Conservation (phyloP, 495 filamentous ascomycete genomes). For the Aspergillus nanangensis region DNA sequence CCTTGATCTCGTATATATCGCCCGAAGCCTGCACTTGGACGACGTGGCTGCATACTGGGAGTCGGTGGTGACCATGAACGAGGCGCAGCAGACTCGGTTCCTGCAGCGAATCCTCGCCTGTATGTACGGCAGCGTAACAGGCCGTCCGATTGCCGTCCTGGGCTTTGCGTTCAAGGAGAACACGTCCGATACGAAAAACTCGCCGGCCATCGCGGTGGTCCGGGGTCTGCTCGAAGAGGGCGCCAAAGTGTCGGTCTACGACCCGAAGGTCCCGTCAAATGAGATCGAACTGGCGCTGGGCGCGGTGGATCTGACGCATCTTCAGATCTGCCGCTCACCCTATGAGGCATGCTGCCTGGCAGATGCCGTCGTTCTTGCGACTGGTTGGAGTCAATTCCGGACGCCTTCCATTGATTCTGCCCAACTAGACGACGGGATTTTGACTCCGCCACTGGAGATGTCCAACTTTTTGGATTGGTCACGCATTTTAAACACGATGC, state of each 20-base stretch:
- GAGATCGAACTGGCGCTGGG: slow-evolving; percentile 30
- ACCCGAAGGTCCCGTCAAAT: slow-evolving; percentile 55
- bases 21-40: slow-evolving; percentile 57
- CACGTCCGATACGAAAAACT: slow-evolving; percentile 69
- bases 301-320: slow-evolving; percentile 2
- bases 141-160: slow-evolving; percentile 66
- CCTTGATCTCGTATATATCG: slow-evolving; percentile 68
- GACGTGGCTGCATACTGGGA: slow-evolving; percentile 74
- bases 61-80: slow-evolving; percentile 66
- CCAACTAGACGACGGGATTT: not conserved
- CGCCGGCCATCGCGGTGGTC: slow-evolving; percentile 62
- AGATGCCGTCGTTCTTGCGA: slow-evolving; percentile 28
- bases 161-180: slow-evolving; percentile 78
- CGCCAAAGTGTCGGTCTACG: slow-evolving; percentile 62
- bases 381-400: slow-evolving; percentile 25
- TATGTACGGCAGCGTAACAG: slow-evolving; percentile 60
- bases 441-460: not conserved
- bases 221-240: slow-evolving; percentile 56
- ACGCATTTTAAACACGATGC: slow-evolving; percentile 47
- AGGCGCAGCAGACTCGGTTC: slow-evolving; percentile 66
- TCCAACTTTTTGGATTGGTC: slow-evolving; percentile 42
- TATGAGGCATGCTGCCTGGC: slow-evolving; percentile 32
- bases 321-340: slow-evolving; percentile 6
- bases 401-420: not conserved
- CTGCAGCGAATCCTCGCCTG: slow-evolving; percentile 49